Evolutionary conservation across 306 rosid genomes (phyloP).

Genomic region (Dryas drummondii): DNA sequence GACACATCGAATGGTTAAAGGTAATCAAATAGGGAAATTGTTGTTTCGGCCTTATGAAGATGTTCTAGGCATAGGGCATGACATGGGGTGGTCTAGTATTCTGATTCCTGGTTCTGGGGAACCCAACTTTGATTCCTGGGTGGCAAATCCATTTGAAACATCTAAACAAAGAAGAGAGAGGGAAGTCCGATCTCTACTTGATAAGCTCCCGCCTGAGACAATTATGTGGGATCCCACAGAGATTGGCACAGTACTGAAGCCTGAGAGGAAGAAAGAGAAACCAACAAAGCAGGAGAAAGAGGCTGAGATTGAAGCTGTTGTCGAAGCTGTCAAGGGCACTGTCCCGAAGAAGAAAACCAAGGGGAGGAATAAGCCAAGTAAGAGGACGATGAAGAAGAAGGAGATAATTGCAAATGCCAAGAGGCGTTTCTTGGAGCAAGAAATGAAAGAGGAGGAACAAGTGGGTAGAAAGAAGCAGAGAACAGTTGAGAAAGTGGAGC

Average conservation of each 20-base stretch:
- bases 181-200: constrained; percentile 69
- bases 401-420: constrained; percentile 55
- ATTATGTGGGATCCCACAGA: constrained; percentile 72
- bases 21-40: constrained; percentile 67
- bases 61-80: constrained; percentile 81
- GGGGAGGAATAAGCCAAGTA: constrained; percentile 81
- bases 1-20: constrained; percentile 81
- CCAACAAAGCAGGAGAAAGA: constrained; percentile 48
- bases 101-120: constrained; percentile 95
- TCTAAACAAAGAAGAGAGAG: constrained; percentile 77
- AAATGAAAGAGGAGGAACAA: constrained; percentile 50
- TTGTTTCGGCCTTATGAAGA: constrained; percentile 88
- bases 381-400: constrained; percentile 54
- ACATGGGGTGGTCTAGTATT: constrained; percentile 92
- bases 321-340: no score
- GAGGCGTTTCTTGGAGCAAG: constrained; percentile 71
- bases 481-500: constrained; percentile 40
- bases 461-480: constrained; percentile 59
- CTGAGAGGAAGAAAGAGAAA: constrained; percentile 45
- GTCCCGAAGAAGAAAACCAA: constrained; percentile 76
- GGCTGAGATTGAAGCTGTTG: constrained; percentile 64
- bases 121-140: constrained; percentile 84
- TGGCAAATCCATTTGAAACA: constrained; percentile 88
- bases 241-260: constrained; percentile 56
- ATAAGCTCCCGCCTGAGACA: constrained; percentile 84